Conservation (phyloP, 495 filamentous ascomycete genomes). For the Aspergillus olivimuriae region DNA sequence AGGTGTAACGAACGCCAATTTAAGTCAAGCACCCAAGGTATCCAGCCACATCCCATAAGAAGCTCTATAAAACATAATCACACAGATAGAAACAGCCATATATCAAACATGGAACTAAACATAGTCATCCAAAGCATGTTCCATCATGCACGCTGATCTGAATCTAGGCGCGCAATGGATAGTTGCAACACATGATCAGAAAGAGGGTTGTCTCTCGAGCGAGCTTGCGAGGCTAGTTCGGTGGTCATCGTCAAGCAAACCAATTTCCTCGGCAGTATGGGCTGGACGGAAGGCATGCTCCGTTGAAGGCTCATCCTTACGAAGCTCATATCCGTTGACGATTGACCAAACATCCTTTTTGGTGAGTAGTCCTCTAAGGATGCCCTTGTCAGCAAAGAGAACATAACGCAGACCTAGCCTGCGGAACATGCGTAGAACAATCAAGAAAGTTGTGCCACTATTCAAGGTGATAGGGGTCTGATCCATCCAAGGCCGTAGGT, state of each 20-base stretch:
- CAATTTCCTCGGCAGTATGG: conserved; percentile 42
- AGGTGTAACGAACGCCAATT: not conserved
- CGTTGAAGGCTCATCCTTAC: conserved; percentile 29
- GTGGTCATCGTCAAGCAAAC: conserved; percentile 41
- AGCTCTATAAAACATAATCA: conserved; percentile 1
- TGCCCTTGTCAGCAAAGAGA: conserved; percentile 74
- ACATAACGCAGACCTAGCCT: conserved; percentile 89
- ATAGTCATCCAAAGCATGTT: too few relatives aligned
- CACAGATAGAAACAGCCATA: conserved; percentile 3
- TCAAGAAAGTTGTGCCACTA: conserved; percentile 61
- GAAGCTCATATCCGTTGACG: conserved; percentile 70
- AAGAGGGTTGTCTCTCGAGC: conserved; percentile 29
- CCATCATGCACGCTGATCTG: too few relatives aligned
- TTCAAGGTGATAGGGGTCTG: conserved; percentile 92
- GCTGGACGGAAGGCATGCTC: conserved; percentile 31
- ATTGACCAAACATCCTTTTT: conserved; percentile 99
- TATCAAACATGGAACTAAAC: too few relatives aligned
- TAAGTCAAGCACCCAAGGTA: not conserved
- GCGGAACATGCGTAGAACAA: conserved; percentile 87
- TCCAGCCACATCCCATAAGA: not conserved
- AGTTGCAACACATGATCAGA: too few relatives aligned
- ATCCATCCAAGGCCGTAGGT: conserved; percentile 96
- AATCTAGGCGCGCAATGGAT: too few relatives aligned
- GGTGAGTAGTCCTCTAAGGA: conserved; percentile 78
- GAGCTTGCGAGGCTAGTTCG: conserved; percentile 34